Conservation (phyloP, 1,284 basidiomycete genomes). For the Mycosarcoma maydis region DNA sequence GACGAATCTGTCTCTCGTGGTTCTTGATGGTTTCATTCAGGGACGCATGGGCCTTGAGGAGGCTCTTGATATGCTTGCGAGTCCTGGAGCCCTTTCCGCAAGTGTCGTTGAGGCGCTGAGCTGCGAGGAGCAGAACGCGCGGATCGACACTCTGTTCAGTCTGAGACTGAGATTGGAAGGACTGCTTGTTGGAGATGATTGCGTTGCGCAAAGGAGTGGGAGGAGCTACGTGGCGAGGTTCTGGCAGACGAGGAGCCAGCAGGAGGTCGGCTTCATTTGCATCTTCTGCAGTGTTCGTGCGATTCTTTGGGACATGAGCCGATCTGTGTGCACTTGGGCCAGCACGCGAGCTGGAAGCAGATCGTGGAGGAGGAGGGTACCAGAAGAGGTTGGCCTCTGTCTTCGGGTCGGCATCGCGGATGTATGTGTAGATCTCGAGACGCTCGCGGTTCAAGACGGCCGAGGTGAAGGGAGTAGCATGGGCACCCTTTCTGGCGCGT, state of each 20-base stretch:
- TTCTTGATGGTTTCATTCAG: slow-evolving; percentile 37
- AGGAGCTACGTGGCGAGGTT: slow-evolving; percentile 32
- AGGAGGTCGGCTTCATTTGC: slow-evolving; percentile 30
- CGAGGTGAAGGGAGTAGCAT: slow-evolving; percentile 55
- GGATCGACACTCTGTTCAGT: slow-evolving; percentile 23
- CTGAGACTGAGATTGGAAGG: slow-evolving; percentile 19
- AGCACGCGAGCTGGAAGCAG: slow-evolving; percentile 15
- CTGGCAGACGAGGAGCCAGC: slow-evolving; percentile 39
- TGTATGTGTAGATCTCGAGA: slow-evolving; percentile 59
- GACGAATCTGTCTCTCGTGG: slow-evolving; percentile 43
- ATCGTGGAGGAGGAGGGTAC: slow-evolving; percentile 47
- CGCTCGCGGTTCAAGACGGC: slow-evolving; percentile 57
- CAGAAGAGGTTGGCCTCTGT: slow-evolving; percentile 59
- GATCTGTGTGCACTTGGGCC: slow-evolving; percentile 19
- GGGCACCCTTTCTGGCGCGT: slow-evolving; percentile 30
- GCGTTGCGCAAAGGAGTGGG: slow-evolving; percentile 38
- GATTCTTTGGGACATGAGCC: slow-evolving; percentile 6
- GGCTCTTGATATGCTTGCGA: slow-evolving; percentile 62
- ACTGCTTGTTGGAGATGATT: slow-evolving; percentile 15
- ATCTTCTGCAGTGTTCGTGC: slow-evolving; percentile 13
- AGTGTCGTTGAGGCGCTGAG: slow-evolving; percentile 54
- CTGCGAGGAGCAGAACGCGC: slow-evolving; percentile 45
- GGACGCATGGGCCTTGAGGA: slow-evolving; percentile 52
- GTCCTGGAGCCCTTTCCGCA: slow-evolving; percentile 56
- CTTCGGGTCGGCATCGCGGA: slow-evolving; percentile 60